Base-by-base conservation (phyloP, 495 filamentous ascomycete genomes). In the Aspergillus coremiiformis region DNA sequence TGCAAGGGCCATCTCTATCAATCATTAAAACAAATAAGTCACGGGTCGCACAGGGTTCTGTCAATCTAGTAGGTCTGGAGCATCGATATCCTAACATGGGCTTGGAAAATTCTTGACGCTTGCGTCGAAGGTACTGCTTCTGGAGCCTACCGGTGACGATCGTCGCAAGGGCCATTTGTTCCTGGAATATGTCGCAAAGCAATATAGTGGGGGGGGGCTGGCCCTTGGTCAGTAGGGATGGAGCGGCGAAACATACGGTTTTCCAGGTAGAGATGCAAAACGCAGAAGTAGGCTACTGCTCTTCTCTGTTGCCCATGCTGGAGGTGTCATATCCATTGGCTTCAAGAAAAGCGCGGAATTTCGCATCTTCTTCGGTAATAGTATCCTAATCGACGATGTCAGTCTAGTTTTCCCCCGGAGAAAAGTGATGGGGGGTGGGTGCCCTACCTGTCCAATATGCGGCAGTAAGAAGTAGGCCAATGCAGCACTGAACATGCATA, bases 321-420 rank as follows among this genome's bases (percentile, higher is more conserved):
- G 76, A 69, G 1, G 79, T 84, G 62, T 90, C 84, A 70, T 83
- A 91, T 21, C 87, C 85, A 47, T 89, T 70, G 15, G 68, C 65
- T 60, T 79, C 75, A 32, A 93, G 66, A 63, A 79, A 91, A 30
- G 59, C 78, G 26, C 85, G 77, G 73, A 94, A 93, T 55, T 77
- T 74, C n/a, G 61, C 53, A 67, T 90, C 87, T 66, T 90, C 86
- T 1, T 66, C 58, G 5, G 77, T 78, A 29, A 90, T 89, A 5
- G 84, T 90, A 54, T 90, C 75, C 69, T 75, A 51, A 20, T 21
- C 4, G n/a, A 21, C 15, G n/a, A 3, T 21, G 37, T 41, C 3
- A 37, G 21, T 12, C 22, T 15, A 56, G 21, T 15, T 11, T n/a
- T 14, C 27, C 20, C 29, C 41, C 4, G 19, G 15, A 15, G 24